These are phyloP conservation scores for Spathaspora arborariae DNA, from an alignment of 805 yeast genomes.

Conservation along the genomic window DNA sequence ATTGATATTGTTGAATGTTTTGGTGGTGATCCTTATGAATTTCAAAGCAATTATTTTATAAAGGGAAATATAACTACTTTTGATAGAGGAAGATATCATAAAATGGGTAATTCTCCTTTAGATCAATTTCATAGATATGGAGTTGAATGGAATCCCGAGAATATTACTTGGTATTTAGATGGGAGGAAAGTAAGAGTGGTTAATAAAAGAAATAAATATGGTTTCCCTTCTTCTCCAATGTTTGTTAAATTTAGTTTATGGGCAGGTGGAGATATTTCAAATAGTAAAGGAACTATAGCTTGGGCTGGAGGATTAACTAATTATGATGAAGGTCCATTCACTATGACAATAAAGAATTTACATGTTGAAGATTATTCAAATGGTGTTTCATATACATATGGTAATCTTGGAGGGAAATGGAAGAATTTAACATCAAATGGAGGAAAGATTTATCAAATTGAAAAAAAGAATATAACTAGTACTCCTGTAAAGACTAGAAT, in stretches of 20 bases:
- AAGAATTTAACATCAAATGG: conserved; percentile 9
- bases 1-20: conserved; percentile 38
- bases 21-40: conserved; percentile 29
- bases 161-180: conserved; percentile 28
- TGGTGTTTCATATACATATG: conserved; percentile 28
- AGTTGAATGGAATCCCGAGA: conserved; percentile 34
- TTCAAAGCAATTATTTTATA: conserved; percentile 37
- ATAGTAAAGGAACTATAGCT: conserved; percentile 30
- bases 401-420: conserved; percentile 18
- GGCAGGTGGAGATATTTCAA: conserved; percentile 39
- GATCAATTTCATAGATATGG: conserved; percentile 25
- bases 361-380: conserved; percentile 24
- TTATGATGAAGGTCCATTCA: conserved; percentile 27
- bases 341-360: conserved; percentile 24
- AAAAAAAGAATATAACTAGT: neutral
- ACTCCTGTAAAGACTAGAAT: neutral
- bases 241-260: conserved; percentile 32
- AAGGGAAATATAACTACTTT: conserved; percentile 35
- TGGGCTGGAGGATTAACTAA: conserved; percentile 41
- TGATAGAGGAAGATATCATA: conserved; percentile 34
- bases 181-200: conserved; percentile 24
- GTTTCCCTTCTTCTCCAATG: conserved; percentile 37
- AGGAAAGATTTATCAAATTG: conserved; percentile 8
- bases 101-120: conserved; percentile 19
- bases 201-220: conserved; percentile 17